Evolutionary conservation across 1,284 basidiomycete species (phyloP).

Genomic region (Phenoliferia sp.): DNA sequence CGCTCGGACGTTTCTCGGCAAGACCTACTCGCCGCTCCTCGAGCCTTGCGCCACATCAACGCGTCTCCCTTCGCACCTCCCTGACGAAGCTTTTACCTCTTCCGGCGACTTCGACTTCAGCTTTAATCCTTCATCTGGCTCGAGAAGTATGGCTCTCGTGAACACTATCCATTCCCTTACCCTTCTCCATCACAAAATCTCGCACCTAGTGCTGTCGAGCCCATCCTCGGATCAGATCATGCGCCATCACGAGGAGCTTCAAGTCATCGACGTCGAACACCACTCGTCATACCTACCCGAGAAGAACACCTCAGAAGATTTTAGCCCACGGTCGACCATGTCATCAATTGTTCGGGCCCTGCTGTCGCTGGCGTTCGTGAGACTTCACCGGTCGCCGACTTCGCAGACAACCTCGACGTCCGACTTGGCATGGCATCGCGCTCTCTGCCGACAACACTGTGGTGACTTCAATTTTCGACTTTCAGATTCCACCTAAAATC

Average conservation of each 20-base stretch:
- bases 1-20: slow-evolving; percentile 1
- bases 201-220: not conserved
- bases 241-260: not conserved
- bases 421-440: not conserved
- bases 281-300: not conserved
- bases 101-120: slow-evolving; percentile 3
- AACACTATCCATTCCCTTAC: slow-evolving; percentile 1
- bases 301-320: not conserved
- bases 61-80: slow-evolving; percentile 25
- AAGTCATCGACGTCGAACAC: not conserved
- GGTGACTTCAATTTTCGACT: no score
- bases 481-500: no score
- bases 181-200: not conserved
- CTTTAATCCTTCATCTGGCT: not conserved
- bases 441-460: no score
- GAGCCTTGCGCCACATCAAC: not conserved
- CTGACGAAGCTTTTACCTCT: slow-evolving; percentile 1
- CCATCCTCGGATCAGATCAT: not conserved
- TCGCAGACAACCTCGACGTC: not conserved
- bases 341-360: not conserved
- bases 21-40: slow-evolving; percentile 3
- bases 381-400: not conserved
- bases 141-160: not conserved
- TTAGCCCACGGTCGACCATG: not conserved
- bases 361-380: not conserved